A percentile compares a stretch with the other conserved stretches of the same genome.
These are phyloP conservation scores for Curvularia sp. DNA, from an alignment of 2,329 filamentous ascomycete species.

Conservation along the genomic window DNA sequence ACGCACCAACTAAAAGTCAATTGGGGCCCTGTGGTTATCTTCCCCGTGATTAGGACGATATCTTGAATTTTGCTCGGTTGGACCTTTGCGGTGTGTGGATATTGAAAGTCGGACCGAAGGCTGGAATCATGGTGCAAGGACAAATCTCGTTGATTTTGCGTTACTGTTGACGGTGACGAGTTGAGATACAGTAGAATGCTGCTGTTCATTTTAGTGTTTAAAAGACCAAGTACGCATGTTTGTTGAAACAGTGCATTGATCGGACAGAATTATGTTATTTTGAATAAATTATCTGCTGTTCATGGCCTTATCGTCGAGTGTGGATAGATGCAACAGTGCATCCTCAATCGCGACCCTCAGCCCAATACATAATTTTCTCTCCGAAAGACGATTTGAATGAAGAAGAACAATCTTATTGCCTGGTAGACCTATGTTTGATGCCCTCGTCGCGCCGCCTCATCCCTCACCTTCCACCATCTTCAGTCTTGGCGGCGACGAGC, in stretches of 20 bases:
- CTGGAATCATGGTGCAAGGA: neutral
- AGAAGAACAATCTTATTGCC: neutral
- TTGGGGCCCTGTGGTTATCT: neutral
- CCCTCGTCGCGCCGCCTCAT: neutral
- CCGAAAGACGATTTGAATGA: neutral
- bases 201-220: too few species aligned
- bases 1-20: neutral
- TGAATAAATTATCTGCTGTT: neutral
- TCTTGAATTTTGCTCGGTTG: neutral
- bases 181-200: neutral
- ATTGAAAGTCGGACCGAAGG: conserved; percentile 3
- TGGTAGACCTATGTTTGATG: neutral
- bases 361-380: neutral
- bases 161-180: neutral
- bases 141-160: neutral
- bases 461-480: conserved; percentile 3
- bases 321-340: conserved; percentile 1
- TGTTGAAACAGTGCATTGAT: neutral
- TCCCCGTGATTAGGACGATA: neutral
- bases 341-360: neutral
- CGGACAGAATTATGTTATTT: neutral
- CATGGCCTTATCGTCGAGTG: neutral
- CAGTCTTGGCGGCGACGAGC: conserved; percentile 28
- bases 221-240: neutral
- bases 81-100: neutral